Evolutionary conservation across 2,329 filamentous ascomycete species (phyloP), one percentile per base, ranked within the genome.

Genomic region (Exophiala oligosperma): DNA sequence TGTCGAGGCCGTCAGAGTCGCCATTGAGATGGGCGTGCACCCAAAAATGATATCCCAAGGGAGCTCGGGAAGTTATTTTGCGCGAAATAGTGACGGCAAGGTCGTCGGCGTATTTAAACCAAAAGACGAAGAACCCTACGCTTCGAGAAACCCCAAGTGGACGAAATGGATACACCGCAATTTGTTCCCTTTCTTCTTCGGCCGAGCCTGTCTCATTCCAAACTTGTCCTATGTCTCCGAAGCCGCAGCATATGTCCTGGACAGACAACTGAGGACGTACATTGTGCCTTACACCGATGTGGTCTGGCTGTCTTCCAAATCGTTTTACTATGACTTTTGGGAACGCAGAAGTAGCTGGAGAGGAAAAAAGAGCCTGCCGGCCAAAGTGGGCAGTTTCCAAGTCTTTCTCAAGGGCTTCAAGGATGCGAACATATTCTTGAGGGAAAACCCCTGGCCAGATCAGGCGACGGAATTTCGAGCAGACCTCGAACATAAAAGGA

Each of bases 161-260:
- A 97, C 95, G 67, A 99, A 99, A 76, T 99, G 94, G 94, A 92
- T 99, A 77, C 94, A 99, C 74, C 84, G 94, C 64, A 99, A 99
- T 72, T 73, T 99, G 64, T 97, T 99, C 67, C 94, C 94, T 7
- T 99, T 95, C 77, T 97, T 91, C 74, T 99, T 99, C 69, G 94
- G 94, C 17, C 83, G 94, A 69, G 92, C 93, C 47, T 97, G 92
- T 70, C 84, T 99, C 54, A 99, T 99, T 72, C 94, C 94, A 56
- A 99, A 99, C 70, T 81, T 99, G 50, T 97, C 92, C 54, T 99
- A 99, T 72, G 91, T 99, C 66, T 97, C 92, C 68, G 94, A 99
- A 79, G 94, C 94, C 17, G 94, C 94, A 17, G 94, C 94, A 37
- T 99, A 97, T 73, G 91, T 96, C 4, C 86, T 99, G 52, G 94